A percentile compares a stretch with the other conserved stretches of the same genome.
Conservation (phyloP, 108 stramenopile species). For the Seminavis robusta region DNA sequence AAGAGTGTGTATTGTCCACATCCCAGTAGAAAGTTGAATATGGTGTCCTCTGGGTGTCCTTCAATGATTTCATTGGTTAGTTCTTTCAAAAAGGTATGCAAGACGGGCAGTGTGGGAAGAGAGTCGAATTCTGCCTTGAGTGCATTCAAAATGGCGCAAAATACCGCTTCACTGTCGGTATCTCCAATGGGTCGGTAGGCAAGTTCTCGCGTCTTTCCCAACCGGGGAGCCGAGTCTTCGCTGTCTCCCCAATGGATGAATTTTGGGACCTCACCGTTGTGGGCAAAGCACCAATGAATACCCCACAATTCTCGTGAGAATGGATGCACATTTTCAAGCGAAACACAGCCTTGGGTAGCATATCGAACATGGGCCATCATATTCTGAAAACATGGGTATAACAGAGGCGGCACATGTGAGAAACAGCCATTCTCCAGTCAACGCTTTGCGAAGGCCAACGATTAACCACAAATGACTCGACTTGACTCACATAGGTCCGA, state of each 20-base stretch:
- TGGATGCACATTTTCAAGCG: constrained; percentile 90
- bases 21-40: constrained; percentile 85
- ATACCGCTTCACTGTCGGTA: constrained; percentile 90
- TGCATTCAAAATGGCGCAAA: constrained; percentile 89
- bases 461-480: constrained; percentile 1
- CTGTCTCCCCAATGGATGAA: constrained; percentile 24
- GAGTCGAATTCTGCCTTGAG: constrained; percentile 66
- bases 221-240: neutral
- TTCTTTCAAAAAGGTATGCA: constrained; percentile 61
- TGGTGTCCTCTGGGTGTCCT: constrained; percentile 56
- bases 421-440: neutral
- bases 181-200: constrained; percentile 79
- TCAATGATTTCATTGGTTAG: constrained; percentile 66
- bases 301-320: constrained; percentile 87
- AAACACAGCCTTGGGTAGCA: constrained; percentile 78
- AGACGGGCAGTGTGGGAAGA: constrained; percentile 73
- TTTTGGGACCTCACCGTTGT: constrained; percentile 90
- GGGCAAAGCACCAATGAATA: constrained; percentile 79
- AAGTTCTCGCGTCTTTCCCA: constrained; percentile 15
- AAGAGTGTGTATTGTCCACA: constrained; percentile 71
- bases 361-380: constrained; percentile 92
- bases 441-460: too few relatives aligned
- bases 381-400: constrained; percentile 20
- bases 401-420: neutral
- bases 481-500: constrained; percentile 34